These are phyloP conservation scores for Flaveria brownii DNA, from an alignment of 129 eudicot species.

Conservation along the genomic window DNA sequence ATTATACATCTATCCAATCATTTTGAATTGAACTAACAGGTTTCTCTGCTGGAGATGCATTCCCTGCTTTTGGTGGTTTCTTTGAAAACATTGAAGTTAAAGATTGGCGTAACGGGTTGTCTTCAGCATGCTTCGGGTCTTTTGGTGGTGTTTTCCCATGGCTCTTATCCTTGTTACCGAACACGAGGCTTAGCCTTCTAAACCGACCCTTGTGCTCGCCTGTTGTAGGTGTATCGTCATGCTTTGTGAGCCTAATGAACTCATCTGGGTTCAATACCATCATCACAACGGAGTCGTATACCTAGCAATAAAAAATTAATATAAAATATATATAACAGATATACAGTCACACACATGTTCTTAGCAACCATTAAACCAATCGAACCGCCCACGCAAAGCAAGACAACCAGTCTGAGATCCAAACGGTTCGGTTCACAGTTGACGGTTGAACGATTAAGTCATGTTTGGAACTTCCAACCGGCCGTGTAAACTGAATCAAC, in stretches of 20 bases:
- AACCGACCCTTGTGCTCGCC: conserved; percentile 68
- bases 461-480: too few species aligned
- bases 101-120: conserved; percentile 58
- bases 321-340: too few species aligned
- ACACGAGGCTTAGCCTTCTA: conserved; percentile 62
- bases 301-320: conserved; percentile 38
- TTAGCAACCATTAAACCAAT: too few species aligned
- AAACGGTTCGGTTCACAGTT: too few species aligned
- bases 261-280: conserved; percentile 79
- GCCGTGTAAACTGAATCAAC: too few species aligned
- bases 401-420: too few species aligned
- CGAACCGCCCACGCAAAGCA: too few species aligned
- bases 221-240: conserved; percentile 49
- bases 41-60: conserved; percentile 65
- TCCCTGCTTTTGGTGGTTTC: conserved; percentile 84
- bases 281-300: conserved; percentile 80
- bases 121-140: conserved; percentile 55
- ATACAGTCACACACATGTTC: too few species aligned
- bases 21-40: conserved; percentile 46
- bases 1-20: conserved; percentile 71
- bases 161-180: conserved; percentile 62
- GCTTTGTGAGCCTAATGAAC: conserved; percentile 44
- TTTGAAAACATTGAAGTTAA: conserved; percentile 73
- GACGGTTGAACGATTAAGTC: too few species aligned
- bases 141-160: conserved; percentile 48